Conservation (phyloP, 2,329 filamentous ascomycete species). For the Cyclaneusma minus region DNA sequence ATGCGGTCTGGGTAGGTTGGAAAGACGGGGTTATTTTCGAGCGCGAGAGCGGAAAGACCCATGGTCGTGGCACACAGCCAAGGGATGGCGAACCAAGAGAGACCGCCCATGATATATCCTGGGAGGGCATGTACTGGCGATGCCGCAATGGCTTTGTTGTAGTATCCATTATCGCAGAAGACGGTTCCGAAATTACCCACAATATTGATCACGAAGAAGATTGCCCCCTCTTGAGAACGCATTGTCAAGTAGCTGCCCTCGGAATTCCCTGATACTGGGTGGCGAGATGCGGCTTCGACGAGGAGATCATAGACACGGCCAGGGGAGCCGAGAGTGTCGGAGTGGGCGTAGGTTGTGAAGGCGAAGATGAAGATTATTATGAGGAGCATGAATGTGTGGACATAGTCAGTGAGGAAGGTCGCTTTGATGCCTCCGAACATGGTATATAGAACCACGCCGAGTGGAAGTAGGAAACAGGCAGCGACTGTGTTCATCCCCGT, state of each 20-base stretch:
- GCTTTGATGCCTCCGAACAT: slow-evolving; percentile 69
- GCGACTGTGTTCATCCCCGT: slow-evolving; percentile 66
- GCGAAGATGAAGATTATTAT: slow-evolving; percentile 78
- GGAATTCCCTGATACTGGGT: slow-evolving; percentile 68
- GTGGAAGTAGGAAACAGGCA: slow-evolving; percentile 68
- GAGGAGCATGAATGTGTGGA: slow-evolving; percentile 73
- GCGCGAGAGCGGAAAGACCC: slow-evolving; percentile 65
- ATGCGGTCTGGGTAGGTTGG: slow-evolving; percentile 62
- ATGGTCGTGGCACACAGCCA: slow-evolving; percentile 83
- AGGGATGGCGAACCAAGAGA: slow-evolving; percentile 86
- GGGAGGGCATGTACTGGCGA: slow-evolving; percentile 74
- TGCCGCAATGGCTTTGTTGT: slow-evolving; percentile 86
- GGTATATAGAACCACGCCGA: slow-evolving; percentile 72
- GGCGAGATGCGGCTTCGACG: slow-evolving; percentile 46
- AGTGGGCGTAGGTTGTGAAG: slow-evolving; percentile 67
- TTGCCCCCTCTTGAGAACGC: slow-evolving; percentile 62
- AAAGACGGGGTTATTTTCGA: slow-evolving; percentile 59
- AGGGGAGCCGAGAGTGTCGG: slow-evolving; percentile 57
- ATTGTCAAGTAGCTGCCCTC: slow-evolving; percentile 79
- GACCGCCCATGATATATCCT: slow-evolving; percentile 73
- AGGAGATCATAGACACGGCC: slow-evolving; percentile 65
- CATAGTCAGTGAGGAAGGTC: slow-evolving; percentile 72
- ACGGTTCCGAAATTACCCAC: slow-evolving; percentile 68
- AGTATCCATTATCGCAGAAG: slow-evolving; percentile 79
- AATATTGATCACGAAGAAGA: slow-evolving; percentile 86